Conservation (phyloP, 129 eudicot species). For the Chrysanthemum seticuspe region DNA sequence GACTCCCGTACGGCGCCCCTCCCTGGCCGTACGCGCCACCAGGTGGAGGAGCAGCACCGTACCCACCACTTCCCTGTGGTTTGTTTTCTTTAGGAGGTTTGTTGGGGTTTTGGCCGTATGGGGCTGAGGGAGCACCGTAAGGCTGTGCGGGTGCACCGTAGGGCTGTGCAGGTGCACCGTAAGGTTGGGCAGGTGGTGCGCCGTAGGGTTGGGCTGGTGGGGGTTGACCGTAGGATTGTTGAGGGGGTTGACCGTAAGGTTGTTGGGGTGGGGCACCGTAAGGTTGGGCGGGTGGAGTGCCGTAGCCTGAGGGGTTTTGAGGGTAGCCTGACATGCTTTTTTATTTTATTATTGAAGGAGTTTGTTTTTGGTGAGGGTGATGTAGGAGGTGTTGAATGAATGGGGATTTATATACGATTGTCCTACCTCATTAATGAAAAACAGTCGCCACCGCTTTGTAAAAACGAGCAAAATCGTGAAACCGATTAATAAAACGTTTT, state of each 20-base stretch:
- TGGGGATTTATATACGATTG: not conserved
- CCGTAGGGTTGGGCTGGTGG: slow-evolving; percentile 41
- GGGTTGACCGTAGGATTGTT: slow-evolving; percentile 30
- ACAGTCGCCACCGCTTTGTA: not conserved
- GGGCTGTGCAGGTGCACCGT: slow-evolving; percentile 30
- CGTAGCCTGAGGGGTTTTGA: slow-evolving; percentile 44
- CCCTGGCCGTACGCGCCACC: slow-evolving; percentile 31
- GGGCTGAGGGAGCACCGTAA: slow-evolving; percentile 48
- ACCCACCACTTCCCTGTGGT: slow-evolving; percentile 16
- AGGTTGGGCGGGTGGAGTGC: slow-evolving; percentile 34
- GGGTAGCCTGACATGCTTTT: slow-evolving; percentile 38
- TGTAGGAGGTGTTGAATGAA: not conserved
- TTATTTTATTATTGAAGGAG: not conserved
- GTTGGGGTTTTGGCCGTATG: slow-evolving; percentile 37
- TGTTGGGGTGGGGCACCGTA: slow-evolving; percentile 28
- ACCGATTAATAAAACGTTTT: no score
- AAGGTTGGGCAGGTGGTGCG: slow-evolving; percentile 30
- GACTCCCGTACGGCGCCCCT: slow-evolving; percentile 47
- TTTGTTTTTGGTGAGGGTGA: not conserved
- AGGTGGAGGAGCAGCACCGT: slow-evolving; percentile 33
- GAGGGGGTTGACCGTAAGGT: slow-evolving; percentile 35
- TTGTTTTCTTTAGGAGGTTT: slow-evolving; percentile 47
- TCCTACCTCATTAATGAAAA: no score
- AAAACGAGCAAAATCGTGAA: no score
- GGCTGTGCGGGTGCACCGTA: slow-evolving; percentile 48